Evolutionary conservation across 2,329 filamentous ascomycete genomes (phyloP), one percentile per base, ranked within the genome.

Genomic region (Rutstroemia sydowiana): DNA sequence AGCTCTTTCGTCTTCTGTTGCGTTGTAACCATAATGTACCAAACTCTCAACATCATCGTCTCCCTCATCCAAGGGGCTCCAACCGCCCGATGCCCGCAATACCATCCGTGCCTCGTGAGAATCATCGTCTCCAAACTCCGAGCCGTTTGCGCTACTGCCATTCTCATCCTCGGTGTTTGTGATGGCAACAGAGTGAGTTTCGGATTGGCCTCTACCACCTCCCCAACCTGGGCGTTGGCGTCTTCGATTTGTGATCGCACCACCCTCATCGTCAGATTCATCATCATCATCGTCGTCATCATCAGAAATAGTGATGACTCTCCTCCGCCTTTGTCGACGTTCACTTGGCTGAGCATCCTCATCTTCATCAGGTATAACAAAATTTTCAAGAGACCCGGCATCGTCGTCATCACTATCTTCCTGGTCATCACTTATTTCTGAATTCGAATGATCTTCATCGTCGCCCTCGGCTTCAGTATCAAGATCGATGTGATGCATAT

Each of bases 1-100:
- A n/a, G 48, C 48, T 31, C 34, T 46, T 26, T 51, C 48, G 13
- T 62, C 62, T 11, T 61, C 61, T 8, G 57, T 50, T 34, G 56
- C 46, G 11, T 51, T 26, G 18, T 53, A 59, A 36, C 56, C 55
- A 14, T 47, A 49, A 30, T 57, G 54, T 8, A 49, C 43, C 30
- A 48, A 46, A 23, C 50, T 50, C 14, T 44, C 40, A 49, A 44
- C 52, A 20, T 66, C 64, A 44, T 61, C 58, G n/a, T 58, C 63
- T 23, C 56, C 63, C 41, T 63, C 60, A 45, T 66, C 59, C 18
- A 68, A 54, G 14, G 65, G 65, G 45, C 64, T 66, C 64, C 65
- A 68, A 3, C 66, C 66, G 16, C 56, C 55, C 46, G 48, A 51
- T 32, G 48, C 48, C 18, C 48, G 46, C 26, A 51, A 31, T 28